phyloP scores from a whole-genome alignment of 345 rosid species.

The Psidium guajava region DNA sequence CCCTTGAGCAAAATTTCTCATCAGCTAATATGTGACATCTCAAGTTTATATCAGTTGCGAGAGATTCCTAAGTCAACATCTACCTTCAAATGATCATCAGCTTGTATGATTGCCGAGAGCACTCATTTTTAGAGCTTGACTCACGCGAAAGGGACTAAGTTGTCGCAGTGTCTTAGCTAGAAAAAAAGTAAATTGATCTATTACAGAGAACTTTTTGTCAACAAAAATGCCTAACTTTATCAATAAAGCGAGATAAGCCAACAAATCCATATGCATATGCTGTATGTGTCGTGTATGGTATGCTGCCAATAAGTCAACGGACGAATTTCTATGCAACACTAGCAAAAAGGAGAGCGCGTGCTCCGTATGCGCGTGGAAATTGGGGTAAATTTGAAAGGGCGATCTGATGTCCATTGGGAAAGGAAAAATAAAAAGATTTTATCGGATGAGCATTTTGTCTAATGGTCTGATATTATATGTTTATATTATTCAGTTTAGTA shows the following conservation, averaged over 20 bases:
- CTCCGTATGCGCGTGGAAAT: not conserved
- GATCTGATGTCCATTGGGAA: not conserved
- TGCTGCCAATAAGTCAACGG: not conserved
- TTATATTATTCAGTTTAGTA: too few species aligned
- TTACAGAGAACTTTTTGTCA: not conserved
- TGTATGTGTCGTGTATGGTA: not conserved
- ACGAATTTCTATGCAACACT: not conserved
- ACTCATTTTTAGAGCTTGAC: not conserved
- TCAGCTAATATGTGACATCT: not conserved
- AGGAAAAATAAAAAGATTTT: not conserved
- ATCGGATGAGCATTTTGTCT: not conserved
- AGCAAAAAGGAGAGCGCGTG: not conserved
- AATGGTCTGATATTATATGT: not conserved
- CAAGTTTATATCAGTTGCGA: not conserved
- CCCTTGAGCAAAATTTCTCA: not conserved
- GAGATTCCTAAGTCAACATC: not conserved
- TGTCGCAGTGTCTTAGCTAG: not conserved
- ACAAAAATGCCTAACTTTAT: not conserved
- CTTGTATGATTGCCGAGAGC: not conserved
- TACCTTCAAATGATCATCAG: not conserved
- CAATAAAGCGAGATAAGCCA: not conserved
- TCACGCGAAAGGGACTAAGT: not conserved
- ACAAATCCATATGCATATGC: not conserved
- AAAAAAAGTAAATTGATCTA: not conserved
- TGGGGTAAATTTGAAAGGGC: not conserved